phyloP scores from a whole-genome alignment of 371 early-diverging fungal species.

The Mortierella sp. region DNA sequence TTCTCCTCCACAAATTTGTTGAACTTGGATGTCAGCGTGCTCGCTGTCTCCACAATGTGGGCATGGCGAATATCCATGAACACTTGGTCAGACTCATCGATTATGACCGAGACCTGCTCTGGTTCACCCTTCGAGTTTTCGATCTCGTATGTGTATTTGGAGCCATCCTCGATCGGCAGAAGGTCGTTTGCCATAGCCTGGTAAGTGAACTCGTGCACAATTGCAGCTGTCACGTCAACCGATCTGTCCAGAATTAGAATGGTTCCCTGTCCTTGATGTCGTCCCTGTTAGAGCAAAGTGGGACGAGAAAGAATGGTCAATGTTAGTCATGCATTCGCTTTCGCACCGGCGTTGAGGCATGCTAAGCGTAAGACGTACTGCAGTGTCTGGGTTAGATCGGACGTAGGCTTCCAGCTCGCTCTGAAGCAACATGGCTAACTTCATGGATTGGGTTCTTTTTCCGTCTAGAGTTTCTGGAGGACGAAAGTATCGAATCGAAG shows the following conservation, averaged over 20 bases:
- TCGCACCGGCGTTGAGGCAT: too few species aligned
- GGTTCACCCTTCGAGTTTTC: conserved; percentile 27
- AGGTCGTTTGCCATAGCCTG: conserved; percentile 94
- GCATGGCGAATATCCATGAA: conserved; percentile 88
- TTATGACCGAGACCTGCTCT: conserved; percentile 35
- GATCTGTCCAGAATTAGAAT: conserved; percentile 91
- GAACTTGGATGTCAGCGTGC: conserved; percentile 83
- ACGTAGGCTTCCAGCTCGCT: conserved; percentile 75
- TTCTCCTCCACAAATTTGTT: conserved; percentile 78
- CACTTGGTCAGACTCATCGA: conserved; percentile 78
- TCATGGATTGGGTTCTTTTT: conserved; percentile 66
- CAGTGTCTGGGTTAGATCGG: conserved; percentile 65
- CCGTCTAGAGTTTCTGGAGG: conserved; percentile 77
- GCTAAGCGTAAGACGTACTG: too few species aligned
- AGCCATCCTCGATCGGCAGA: conserved; percentile 78
- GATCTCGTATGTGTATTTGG: conserved; percentile 69
- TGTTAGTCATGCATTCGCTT: too few species aligned
- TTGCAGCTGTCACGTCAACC: conserved; percentile 85
- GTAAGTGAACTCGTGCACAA: conserved; percentile 95
- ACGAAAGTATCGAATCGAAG: conserved; percentile 87
- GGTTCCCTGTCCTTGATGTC: conserved; percentile 73
- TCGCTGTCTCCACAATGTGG: conserved; percentile 93
- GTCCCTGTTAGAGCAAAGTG: conserved; percentile 56
- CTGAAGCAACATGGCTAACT: conserved; percentile 75
- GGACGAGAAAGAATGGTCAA: conserved; percentile 2